phyloP scores from a whole-genome alignment of 1,139 yeast genomes.

The Geotrichum restrictum region DNA sequence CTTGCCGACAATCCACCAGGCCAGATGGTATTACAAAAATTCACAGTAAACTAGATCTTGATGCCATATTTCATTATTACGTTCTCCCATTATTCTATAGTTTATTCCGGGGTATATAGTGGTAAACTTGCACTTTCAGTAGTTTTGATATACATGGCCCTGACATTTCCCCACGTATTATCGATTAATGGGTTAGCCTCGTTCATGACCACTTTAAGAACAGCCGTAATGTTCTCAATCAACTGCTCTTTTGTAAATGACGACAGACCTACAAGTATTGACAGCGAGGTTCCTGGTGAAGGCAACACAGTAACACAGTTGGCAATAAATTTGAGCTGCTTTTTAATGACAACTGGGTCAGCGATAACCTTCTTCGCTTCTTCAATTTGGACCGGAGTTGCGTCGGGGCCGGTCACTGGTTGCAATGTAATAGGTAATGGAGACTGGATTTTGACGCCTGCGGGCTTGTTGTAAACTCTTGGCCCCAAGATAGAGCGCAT shows the following conservation, averaged over 20 bases:
- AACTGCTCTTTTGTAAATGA: slow-evolving; percentile 25
- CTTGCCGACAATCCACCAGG: not conserved
- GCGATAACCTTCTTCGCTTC: slow-evolving; percentile 23
- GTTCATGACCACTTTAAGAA: slow-evolving; percentile 22
- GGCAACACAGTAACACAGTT: slow-evolving; percentile 28
- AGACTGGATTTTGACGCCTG: slow-evolving; percentile 30
- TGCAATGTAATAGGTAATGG: slow-evolving; percentile 27
- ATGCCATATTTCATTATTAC: not conserved
- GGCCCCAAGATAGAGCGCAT: slow-evolving; percentile 29
- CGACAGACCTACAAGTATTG: slow-evolving; percentile 29
- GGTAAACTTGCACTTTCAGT: slow-evolving; percentile 31
- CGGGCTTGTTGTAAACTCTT: slow-evolving; percentile 25
- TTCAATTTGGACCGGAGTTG: slow-evolving; percentile 23
- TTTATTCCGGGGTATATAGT: slow-evolving; percentile 12
- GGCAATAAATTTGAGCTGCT: slow-evolving; percentile 29
- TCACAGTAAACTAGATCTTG: too few relatives aligned
- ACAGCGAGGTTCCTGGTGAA: slow-evolving; percentile 30
- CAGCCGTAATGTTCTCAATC: slow-evolving; percentile 28
- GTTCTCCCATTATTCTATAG: not conserved
- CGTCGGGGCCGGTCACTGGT: slow-evolving; percentile 21
- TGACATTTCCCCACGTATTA: slow-evolving; percentile 24
- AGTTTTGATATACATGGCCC: slow-evolving; percentile 27
- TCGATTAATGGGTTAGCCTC: slow-evolving; percentile 21
- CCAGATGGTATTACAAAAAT: not conserved
- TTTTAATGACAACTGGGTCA: slow-evolving; percentile 25